Evolutionary conservation across 257 asterid species (phyloP).

Genomic region (Verbena officinalis): DNA sequence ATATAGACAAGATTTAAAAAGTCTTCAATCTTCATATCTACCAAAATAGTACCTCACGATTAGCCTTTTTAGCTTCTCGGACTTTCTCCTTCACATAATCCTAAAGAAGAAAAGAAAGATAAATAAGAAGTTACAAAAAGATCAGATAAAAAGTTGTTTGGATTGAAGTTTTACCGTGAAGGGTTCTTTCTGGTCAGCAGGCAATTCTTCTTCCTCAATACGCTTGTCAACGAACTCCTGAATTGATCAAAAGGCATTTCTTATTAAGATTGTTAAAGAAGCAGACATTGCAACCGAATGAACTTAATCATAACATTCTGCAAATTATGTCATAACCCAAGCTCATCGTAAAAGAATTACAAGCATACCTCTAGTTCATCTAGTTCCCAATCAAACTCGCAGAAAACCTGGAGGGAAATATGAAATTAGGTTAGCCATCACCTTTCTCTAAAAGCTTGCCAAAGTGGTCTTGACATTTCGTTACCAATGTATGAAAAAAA

Average conservation of each 20-base stretch:
- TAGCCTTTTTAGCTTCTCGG: constrained; percentile 68
- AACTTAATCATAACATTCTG: neutral
- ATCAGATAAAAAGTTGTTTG: no score
- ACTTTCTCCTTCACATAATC: constrained; percentile 76
- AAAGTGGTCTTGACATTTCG: constrained; percentile 5
- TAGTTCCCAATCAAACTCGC: constrained; percentile 92
- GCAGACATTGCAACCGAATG: no score
- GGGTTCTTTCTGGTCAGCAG: constrained; percentile 68
- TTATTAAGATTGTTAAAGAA: neutral
- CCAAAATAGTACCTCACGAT: constrained; percentile 57
- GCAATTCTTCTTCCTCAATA: constrained; percentile 68
- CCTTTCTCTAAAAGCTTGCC: neutral
- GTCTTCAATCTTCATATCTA: constrained; percentile 1
- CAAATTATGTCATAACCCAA: neutral
- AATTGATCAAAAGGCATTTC: constrained; percentile 9
- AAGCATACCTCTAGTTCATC: constrained; percentile 81
- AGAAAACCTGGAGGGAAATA: constrained; percentile 61
- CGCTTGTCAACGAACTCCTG: constrained; percentile 74
- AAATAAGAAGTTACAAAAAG: neutral
- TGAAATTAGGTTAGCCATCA: constrained; percentile 20
- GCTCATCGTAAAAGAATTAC: neutral
- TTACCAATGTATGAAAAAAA: neutral
- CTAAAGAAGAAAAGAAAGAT: constrained; percentile 33
- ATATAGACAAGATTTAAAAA: constrained; percentile 14
- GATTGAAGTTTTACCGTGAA: constrained; percentile 58